Evolutionary conservation across 2,329 filamentous ascomycete genomes (phyloP).

Genomic region (Aureobasidium sp.): DNA sequence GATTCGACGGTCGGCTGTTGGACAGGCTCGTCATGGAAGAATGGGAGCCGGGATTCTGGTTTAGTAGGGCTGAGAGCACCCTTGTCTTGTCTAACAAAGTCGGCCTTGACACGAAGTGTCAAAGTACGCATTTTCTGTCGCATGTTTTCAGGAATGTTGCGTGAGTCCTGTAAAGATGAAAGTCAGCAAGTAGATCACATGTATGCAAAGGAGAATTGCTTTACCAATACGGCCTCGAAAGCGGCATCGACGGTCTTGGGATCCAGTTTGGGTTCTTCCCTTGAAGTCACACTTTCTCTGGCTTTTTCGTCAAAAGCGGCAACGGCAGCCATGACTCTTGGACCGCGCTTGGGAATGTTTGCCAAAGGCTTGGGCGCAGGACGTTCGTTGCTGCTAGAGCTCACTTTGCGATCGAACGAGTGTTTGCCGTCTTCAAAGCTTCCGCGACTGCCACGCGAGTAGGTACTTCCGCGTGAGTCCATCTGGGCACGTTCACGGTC

Average conservation of each 20-base stretch:
- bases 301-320: slow-evolving; percentile 53
- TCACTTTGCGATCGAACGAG: slow-evolving; percentile 30
- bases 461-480: slow-evolving; percentile 15
- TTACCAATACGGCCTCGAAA: slow-evolving; percentile 55
- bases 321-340: slow-evolving; percentile 58
- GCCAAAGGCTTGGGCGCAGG: slow-evolving; percentile 24
- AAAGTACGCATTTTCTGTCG: slow-evolving; percentile 90
- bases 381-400: slow-evolving; percentile 30
- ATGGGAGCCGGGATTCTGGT: slow-evolving; percentile 9
- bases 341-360: slow-evolving; percentile 39
- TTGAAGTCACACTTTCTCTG: slow-evolving; percentile 32
- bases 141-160: slow-evolving; percentile 91
- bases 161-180: slow-evolving; percentile 49
- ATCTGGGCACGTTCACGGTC: slow-evolving; percentile 15
- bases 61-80: slow-evolving; percentile 20
- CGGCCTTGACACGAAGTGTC: slow-evolving; percentile 84
- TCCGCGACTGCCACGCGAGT: slow-evolving; percentile 9
- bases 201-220: slow-evolving; percentile 9
- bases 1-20: not conserved
- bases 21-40: slow-evolving; percentile 10
- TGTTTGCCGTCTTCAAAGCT: slow-evolving; percentile 24
- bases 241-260: slow-evolving; percentile 53
- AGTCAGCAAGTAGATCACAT: not conserved
- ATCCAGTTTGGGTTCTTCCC: slow-evolving; percentile 43
- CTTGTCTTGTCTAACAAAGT: slow-evolving; percentile 87